These are phyloP conservation scores for Ceriops tagal DNA, from an alignment of 345 rosid species.

Conservation along the genomic window DNA sequence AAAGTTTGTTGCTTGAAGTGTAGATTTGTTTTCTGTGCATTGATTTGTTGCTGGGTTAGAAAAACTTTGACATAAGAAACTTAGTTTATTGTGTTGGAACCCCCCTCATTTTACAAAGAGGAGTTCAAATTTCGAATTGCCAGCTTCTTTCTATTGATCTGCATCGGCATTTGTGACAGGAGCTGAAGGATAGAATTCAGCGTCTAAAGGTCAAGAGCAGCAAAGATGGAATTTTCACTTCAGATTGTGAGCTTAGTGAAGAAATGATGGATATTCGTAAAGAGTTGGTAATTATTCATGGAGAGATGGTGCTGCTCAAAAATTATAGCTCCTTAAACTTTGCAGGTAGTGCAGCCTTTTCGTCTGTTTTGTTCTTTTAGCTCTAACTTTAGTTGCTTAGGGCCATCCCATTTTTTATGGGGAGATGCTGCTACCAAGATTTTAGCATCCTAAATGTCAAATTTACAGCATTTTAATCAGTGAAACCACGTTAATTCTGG, in stretches of 20 bases:
- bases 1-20: background rate
- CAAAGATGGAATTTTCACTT: constrained; percentile 46
- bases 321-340: constrained; percentile 88
- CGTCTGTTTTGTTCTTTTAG: constrained; percentile 6
- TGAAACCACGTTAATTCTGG: background rate
- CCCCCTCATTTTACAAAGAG: background rate
- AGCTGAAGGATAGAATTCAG: constrained; percentile 78
- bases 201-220: constrained; percentile 50
- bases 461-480: background rate
- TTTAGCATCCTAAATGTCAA: background rate
- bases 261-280: constrained; percentile 93
- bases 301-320: constrained; percentile 93
- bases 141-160: background rate
- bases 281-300: constrained; percentile 85
- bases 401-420: constrained; percentile 6
- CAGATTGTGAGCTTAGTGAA: constrained; percentile 71
- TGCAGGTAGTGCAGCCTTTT: constrained; percentile 49
- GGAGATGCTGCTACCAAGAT: constrained; percentile 7
- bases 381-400: constrained; percentile 1
- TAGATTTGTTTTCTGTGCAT: background rate
- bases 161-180: constrained; percentile 38
- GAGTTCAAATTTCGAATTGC: background rate
- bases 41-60: background rate
- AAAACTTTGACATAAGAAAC: background rate
- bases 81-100: background rate